Percentiles rank a stretch among this genome's conserved stretches.
Conservation (phyloP, 2,329 filamentous ascomycete genomes). For the Macrophomina phaseolina region DNA sequence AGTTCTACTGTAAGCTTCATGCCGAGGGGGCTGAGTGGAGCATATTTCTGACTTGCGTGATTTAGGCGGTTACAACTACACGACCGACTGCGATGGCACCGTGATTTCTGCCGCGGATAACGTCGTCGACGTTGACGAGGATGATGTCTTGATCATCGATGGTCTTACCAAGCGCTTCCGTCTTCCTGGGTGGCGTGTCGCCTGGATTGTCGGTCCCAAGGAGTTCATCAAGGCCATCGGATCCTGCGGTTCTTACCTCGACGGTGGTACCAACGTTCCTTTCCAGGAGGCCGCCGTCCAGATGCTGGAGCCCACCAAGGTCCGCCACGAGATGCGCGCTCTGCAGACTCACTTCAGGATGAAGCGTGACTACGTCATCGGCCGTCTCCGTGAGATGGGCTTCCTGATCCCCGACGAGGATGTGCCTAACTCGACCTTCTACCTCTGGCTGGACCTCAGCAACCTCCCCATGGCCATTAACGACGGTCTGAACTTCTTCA, state of each 20-base stretch:
- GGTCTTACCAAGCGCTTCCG: constrained; percentile 96
- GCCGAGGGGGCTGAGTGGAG: constrained; percentile 44
- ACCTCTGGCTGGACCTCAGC: constrained; percentile 76
- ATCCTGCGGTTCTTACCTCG: constrained; percentile 90
- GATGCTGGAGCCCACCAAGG: constrained; percentile 87
- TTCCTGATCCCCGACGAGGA: constrained; percentile 79
- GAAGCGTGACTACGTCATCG: constrained; percentile 91
- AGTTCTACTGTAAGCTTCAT: constrained; percentile 73
- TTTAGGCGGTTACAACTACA: constrained; percentile 83
- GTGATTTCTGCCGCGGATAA: constrained; percentile 91
- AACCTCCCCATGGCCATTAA: constrained; percentile 79
- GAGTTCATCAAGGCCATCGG: constrained; percentile 95
- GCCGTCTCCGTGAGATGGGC: constrained; percentile 80
- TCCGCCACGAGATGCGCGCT: constrained; percentile 84
- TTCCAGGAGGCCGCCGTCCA: constrained; percentile 93
- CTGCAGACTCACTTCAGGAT: constrained; percentile 88
- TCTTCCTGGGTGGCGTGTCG: constrained; percentile 93
- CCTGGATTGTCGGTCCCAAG: constrained; percentile 95
- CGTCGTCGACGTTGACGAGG: constrained; percentile 78
- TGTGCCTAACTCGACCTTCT: constrained; percentile 91
- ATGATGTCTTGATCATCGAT: constrained; percentile 90
- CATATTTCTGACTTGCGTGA: background rate
- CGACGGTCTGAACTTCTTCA: constrained; percentile 96
- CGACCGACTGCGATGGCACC: constrained; percentile 84
- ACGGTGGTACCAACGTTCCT: constrained; percentile 91